Evolutionary conservation across 1,284 basidiomycete genomes (phyloP), one percentile per base, ranked within the genome.

Genomic region (Trichosporon sp.): DNA sequence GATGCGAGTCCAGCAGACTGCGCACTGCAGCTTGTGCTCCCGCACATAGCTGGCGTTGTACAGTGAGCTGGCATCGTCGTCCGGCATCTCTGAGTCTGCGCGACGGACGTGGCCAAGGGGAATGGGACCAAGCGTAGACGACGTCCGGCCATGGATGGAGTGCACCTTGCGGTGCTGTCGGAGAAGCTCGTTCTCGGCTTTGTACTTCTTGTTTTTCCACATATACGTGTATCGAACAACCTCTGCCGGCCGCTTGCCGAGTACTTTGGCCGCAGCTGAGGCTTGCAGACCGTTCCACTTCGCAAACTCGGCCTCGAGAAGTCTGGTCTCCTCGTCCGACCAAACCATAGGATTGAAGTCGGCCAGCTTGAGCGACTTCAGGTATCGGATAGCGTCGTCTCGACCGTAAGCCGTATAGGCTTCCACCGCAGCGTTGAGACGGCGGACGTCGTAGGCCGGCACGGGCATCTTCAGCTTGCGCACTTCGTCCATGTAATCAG

Each of bases 1-100:
- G 69, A 88, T 88, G 65, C 85, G 86, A 25, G 87, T 91, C 60
- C 87, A 84, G 78, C 92, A 90, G 6, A 90, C 88, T 40, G 88
- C 88, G 77, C 91, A 93, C 40, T 72, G 61, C 63, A 75, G 63
- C 63, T 70, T 71, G 46, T 69, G 69, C 4, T 59, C 54, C 21
- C 61, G 65, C 4, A 59, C 63, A 33, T 65, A 70, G 13, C 61
- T 63, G 6, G 67, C 67, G 19, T 63, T 67, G 61, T 74, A 76
- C 29, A 78, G 67, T 37, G 73, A 76, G 63, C 71, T 73, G 56
- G 84, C 86, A 59, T 85, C 83, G 69, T 85, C 86, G 23, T 84
- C 83, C 3, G 49, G 49, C 21, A 84, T 83, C 11, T 82, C 82
- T 36, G 66, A 65, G 11, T 70, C 69, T 16, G 64, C 68, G 16